Conservation (phyloP, 2,329 filamentous ascomycete genomes). For the Aspergillus costaricaensis region DNA sequence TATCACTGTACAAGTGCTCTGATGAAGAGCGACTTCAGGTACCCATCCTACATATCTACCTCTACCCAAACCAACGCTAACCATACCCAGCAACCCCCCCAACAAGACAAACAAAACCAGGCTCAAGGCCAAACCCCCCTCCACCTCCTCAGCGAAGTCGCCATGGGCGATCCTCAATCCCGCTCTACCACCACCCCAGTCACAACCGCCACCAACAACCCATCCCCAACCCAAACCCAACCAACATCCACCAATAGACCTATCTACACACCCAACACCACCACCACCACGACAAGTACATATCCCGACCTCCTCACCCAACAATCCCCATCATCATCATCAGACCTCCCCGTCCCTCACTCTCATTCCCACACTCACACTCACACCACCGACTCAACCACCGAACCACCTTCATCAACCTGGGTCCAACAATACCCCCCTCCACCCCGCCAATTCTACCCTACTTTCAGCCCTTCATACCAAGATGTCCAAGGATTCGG, state of each 20-base stretch:
- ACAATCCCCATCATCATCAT: slow-evolving; percentile 11
- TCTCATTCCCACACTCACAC: background rate
- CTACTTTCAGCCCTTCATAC: slow-evolving; percentile 9
- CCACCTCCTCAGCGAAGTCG: slow-evolving; percentile 45
- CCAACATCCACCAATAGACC: slow-evolving; percentile 3
- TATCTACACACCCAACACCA: slow-evolving; percentile 18
- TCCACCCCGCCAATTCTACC: slow-evolving; percentile 13
- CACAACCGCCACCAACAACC: background rate
- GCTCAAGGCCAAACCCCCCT: slow-evolving; percentile 33
- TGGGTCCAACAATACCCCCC: slow-evolving; percentile 16
- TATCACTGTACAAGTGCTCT: slow-evolving; percentile 12
- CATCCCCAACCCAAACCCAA: background rate
- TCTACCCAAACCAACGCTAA: too few species aligned
- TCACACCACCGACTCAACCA: slow-evolving; percentile 2
- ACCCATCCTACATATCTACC: background rate
- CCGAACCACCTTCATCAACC: background rate
- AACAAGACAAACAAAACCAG: background rate
- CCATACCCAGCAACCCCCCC: slow-evolving; percentile 1
- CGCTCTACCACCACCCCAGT: background rate
- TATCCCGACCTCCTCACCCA: slow-evolving; percentile 17
- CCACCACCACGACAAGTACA: slow-evolving; percentile 7
- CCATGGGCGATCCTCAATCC: slow-evolving; percentile 36
- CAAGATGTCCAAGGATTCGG: slow-evolving; percentile 17
- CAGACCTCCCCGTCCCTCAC: background rate
- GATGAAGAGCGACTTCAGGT: slow-evolving; percentile 11